Base-by-base conservation (phyloP, 2,329 filamentous ascomycete species). In the Coccinonectria pachysandricola region DNA sequence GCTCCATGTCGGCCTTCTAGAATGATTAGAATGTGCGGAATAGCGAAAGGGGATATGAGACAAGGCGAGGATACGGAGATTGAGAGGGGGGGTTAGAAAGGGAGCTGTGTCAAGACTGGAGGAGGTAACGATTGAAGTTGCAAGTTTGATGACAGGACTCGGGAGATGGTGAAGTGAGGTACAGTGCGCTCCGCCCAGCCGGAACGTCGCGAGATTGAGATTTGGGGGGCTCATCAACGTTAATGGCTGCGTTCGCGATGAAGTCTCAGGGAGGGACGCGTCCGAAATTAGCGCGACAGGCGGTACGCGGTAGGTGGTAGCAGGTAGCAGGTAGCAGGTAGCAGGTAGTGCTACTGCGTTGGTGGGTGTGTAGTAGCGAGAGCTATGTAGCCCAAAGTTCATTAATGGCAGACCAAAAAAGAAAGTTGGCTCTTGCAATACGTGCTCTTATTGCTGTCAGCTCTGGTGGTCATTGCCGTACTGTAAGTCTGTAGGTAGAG, bases 151-250 rank as follows among this genome's bases (percentile, higher is more conserved):
- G 17, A 19, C 17, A 19, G 17, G 17, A 19, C 17, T 19, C 17
- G 10, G 10, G 17, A 10, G 17, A 19, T 7, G 10, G 17, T 7
- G 7, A 19, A 19, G 9, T 6, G 19, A 24, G 18, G 30, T 30
- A 36, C 34, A 36, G 34, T 36, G 34, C 31, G 34, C 34, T 28
- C 27, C 30, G 30, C 30, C 21, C 9, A 16, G 21, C 29, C 27
- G 32, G 32, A 27, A 34, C 27, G 24, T 18, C 27, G 26, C 31
- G 24, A 30, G 31, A 34, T 34, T 34, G 31, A 21, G 7, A 10
- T 10, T 7, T 23, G 23, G 25, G 20, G 25, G 21, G 23, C 14
- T 17, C 20, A 19, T 19, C 19, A 21, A 16, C 16, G 8, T 15
- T 16, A 21, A 16, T n/a, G 24, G 11, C 24, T 26, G 8, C 16